A percentile compares a stretch with the other conserved stretches of the same genome.
Evolutionary conservation across 176 grass and related monocot genomes (phyloP).

Genomic region (Raddia distichophylla): DNA sequence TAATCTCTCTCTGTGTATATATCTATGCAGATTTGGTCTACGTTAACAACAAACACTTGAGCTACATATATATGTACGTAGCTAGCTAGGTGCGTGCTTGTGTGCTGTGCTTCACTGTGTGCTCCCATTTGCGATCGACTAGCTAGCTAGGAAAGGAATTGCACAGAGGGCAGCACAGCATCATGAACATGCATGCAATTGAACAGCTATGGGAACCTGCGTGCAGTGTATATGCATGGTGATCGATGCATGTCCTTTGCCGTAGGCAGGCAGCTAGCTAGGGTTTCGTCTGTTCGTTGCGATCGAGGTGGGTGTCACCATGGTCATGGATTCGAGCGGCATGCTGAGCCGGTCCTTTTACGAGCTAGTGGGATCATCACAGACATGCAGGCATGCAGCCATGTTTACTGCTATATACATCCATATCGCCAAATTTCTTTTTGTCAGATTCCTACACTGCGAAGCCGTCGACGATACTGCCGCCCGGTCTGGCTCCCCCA

Average conservation of each 20-base stretch:
- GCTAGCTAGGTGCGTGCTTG: too few species aligned
- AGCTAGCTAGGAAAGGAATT: neutral
- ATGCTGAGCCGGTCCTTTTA: neutral
- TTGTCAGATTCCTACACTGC: too few species aligned
- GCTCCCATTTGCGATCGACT: neutral
- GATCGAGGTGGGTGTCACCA: too few species aligned
- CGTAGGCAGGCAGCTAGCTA: neutral
- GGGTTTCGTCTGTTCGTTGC: neutral
- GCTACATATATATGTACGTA: too few species aligned
- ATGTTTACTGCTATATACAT: neutral
- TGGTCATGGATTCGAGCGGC: neutral
- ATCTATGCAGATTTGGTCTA: neutral
- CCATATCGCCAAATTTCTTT: neutral
- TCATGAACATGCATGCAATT: neutral
- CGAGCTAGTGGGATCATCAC: neutral
- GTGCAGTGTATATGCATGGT: too few species aligned
- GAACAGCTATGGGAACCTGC: too few species aligned
- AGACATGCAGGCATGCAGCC: neutral
- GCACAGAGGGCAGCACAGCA: neutral
- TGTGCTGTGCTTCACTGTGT: neutral
- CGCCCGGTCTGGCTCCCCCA: too few species aligned
- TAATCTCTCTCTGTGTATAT: neutral
- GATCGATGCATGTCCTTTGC: too few species aligned
- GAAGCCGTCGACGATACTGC: too few species aligned
- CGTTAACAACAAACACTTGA: neutral